A percentile compares a stretch with the other conserved stretches of the same genome.
phyloP scores from a whole-genome alignment of 768 basidiomycete species.

The Tulasnella sp. region DNA sequence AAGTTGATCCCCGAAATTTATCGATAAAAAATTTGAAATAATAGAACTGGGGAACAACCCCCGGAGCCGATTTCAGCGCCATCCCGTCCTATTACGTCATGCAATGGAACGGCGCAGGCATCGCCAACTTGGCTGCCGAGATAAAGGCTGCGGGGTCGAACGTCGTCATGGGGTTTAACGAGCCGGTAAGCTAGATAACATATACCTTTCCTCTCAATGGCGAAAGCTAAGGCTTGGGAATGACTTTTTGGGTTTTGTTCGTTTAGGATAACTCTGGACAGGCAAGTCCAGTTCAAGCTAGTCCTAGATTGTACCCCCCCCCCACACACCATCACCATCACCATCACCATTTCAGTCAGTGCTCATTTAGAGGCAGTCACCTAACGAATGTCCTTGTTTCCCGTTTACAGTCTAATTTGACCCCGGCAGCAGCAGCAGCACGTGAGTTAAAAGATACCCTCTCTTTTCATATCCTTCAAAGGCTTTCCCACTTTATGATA shows the following conservation, averaged over 20 bases:
- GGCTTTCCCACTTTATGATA: no score
- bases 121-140: constrained; percentile 1
- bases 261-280: no score
- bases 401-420: constrained; percentile 1
- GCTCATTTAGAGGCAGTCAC: no score
- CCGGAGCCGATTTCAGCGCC: neutral
- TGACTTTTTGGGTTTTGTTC: neutral
- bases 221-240: neutral
- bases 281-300: no score
- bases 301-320: no score
- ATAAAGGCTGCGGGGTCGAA: neutral
- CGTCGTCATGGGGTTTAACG: constrained; percentile 13
- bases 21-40: no score
- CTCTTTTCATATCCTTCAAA: no score
- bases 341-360: no score
- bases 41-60: constrained; percentile 11
- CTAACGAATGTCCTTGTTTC: no score
- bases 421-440: neutral
- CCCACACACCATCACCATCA: no score
- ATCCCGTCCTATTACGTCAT: constrained; percentile 8
- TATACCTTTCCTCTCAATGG: neutral
- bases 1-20: no score
- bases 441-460: no score
- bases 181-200: constrained; percentile 12
- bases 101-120: constrained; percentile 12